Base-by-base conservation (phyloP, 2,329 filamentous ascomycete genomes). In the Bipolaris oryzae region DNA sequence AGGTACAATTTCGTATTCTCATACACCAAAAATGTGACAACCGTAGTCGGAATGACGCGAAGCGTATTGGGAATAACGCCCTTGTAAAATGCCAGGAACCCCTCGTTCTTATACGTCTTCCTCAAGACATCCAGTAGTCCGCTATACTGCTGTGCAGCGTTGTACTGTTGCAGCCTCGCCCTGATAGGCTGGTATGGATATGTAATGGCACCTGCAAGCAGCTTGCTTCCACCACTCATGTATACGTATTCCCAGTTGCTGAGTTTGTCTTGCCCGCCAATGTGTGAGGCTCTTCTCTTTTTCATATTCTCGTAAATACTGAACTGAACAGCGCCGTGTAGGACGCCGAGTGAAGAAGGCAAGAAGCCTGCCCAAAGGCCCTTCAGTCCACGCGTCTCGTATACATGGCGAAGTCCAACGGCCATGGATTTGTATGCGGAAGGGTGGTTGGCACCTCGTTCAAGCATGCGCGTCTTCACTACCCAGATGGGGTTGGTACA, bases 401-500 rank as follows among this genome's bases (percentile, higher is more conserved):
- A 84, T 18, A 99, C 85, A 42, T 86, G 83, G 35, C 75, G 76
- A 2, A 88, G 84, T 25, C 95, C 95, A 46, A 87, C 83, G 63
- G 82, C 79, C 81, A 97, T 91, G 63, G 86, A 89, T 15, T 85
- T 83, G 77, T 99, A 99, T 1, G 94, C 95, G 13, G 92, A 92
- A 1, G 83, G 85, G 5, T 87, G 83, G 52, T 85, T 82, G 47
- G 86, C 85, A 64, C 95, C 91, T 3, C 91, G 93, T 28, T 92
- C 92, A 21, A 98, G 82, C 92, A 99, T 98, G 61, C 95, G 89
- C 7, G 94, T 98, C 81, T 98, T 98, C 75, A 99, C 87, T 2
- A 99, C 95, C 95, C 95, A 99, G 68, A 99, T 88, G 2, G 95
- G 95, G 74, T 98, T 98, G 28, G 95, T 98, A 63, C 94, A 82